Evolutionary conservation across 305 asterid genomes (phyloP).

Genomic region (Stenogyne calaminthoides): DNA sequence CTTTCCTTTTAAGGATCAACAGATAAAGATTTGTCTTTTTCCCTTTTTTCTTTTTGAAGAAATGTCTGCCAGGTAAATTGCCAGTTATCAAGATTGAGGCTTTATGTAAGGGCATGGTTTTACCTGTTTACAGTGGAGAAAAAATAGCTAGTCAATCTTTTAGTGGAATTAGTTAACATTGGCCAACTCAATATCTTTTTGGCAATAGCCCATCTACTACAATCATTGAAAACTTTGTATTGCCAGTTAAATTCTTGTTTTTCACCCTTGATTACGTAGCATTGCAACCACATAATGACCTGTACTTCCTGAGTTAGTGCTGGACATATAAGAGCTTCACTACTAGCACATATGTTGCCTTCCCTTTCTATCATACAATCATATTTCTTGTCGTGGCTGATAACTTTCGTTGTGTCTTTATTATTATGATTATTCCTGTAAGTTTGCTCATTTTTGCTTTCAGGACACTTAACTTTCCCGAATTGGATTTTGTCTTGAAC

Average conservation of each 20-base stretch:
- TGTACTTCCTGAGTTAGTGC: not conserved
- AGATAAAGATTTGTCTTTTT: not conserved
- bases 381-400: not conserved
- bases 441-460: no score
- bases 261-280: no score
- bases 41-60: not conserved
- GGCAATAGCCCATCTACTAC: not conserved
- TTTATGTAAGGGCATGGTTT: no score
- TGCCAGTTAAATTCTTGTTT: no score
- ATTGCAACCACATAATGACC: not conserved
- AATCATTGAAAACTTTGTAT: not conserved
- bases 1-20: not conserved
- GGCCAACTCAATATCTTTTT: not conserved
- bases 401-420: not conserved
- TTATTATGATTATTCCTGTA: no score
- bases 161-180: not conserved
- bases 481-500: no score
- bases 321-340: not conserved
- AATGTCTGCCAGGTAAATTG: not conserved
- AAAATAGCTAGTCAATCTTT: not conserved
- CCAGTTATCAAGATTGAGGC: not conserved
- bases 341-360: not conserved
- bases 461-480: no score
- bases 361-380: not conserved
- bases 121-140: not conserved